These are phyloP conservation scores for Saccharomyces hybrid DNA, from an alignment of 1,139 yeast species.

Conservation along the genomic window DNA sequence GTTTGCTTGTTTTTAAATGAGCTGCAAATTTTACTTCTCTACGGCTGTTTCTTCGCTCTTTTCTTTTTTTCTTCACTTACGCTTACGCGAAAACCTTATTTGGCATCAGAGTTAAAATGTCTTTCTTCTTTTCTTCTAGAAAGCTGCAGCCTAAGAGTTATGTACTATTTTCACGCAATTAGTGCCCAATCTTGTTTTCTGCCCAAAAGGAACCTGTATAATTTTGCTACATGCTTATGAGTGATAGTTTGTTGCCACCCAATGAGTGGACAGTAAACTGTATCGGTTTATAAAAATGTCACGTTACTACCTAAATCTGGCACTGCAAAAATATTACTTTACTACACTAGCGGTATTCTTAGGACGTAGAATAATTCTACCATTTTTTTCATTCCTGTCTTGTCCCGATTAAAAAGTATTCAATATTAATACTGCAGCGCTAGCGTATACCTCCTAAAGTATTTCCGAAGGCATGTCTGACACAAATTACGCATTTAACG, in stretches of 20 bases:
- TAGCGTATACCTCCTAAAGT: background rate
- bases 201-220: background rate
- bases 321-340: background rate
- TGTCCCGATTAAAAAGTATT: background rate
- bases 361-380: background rate
- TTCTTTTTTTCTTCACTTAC: background rate
- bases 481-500: background rate
- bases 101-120: background rate
- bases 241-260: background rate
- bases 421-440: background rate
- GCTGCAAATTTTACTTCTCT: background rate
- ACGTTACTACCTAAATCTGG: background rate
- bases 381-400: background rate
- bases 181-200: background rate
- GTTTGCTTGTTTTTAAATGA: background rate
- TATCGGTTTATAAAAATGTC: background rate
- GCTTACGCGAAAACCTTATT: background rate
- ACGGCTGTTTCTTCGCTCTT: background rate
- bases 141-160: background rate
- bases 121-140: background rate
- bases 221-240: background rate
- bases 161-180: background rate
- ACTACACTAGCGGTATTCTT: background rate
- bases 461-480: background rate
- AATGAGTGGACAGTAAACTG: background rate